phyloP scores from a whole-genome alignment of 2,329 filamentous ascomycete species.

The Thelonectria blattea region DNA sequence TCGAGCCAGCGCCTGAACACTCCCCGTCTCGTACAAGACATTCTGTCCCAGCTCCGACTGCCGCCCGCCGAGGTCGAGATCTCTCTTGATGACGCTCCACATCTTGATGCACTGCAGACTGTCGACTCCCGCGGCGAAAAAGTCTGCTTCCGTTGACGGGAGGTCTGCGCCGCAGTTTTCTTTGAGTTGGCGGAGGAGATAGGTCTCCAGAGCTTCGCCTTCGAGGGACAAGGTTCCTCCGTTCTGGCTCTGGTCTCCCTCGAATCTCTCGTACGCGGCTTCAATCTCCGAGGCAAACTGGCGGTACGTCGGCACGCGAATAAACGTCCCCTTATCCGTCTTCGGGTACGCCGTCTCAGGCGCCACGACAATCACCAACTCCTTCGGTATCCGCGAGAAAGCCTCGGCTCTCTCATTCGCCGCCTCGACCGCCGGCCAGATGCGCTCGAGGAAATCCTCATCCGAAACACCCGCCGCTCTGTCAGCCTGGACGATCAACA shows the following conservation, averaged over 20 bases:
- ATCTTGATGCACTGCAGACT: slow-evolving; percentile 64
- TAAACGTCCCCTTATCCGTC: slow-evolving; percentile 62
- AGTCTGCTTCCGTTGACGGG: slow-evolving; percentile 47
- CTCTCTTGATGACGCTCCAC: slow-evolving; percentile 56
- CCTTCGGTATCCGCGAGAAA: slow-evolving; percentile 59
- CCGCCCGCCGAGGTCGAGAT: slow-evolving; percentile 55
- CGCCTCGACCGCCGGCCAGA: slow-evolving; percentile 57
- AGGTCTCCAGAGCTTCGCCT: slow-evolving; percentile 39
- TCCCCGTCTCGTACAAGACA: slow-evolving; percentile 62
- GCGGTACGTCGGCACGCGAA: slow-evolving; percentile 56
- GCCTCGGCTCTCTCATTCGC: slow-evolving; percentile 57
- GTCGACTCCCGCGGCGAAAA: slow-evolving; percentile 65
- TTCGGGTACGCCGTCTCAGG: slow-evolving; percentile 51
- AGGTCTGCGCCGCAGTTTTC: slow-evolving; percentile 41
- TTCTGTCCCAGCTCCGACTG: slow-evolving; percentile 55
- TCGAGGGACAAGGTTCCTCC: slow-evolving; percentile 5
- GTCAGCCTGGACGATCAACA: slow-evolving; percentile 60
- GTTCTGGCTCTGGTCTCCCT: slow-evolving; percentile 15
- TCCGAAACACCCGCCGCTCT: slow-evolving; percentile 48
- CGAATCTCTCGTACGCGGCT: slow-evolving; percentile 40
- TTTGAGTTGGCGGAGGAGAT: slow-evolving; percentile 28
- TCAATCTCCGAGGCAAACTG: slow-evolving; percentile 53
- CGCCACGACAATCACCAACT: slow-evolving; percentile 58
- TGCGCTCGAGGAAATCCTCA: slow-evolving; percentile 51
- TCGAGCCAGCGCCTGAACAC: slow-evolving; percentile 22